Conservation (phyloP, 352 stramenopile species). For the Phytophthora podocarpi region DNA sequence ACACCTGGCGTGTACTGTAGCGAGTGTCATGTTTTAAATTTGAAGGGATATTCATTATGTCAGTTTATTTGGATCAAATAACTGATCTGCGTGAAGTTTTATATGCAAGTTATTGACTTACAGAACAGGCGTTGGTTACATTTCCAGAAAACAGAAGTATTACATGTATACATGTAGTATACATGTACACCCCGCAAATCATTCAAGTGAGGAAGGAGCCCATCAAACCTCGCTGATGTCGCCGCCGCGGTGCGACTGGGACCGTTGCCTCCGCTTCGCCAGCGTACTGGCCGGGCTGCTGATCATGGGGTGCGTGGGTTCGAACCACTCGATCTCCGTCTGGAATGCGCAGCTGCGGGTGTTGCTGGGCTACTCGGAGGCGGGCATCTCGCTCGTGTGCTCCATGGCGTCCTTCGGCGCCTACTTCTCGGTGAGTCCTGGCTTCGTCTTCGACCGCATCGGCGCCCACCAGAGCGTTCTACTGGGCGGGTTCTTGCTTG, state of each 20-base stretch:
- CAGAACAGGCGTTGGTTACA: not conserved
- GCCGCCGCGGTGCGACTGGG: constrained; percentile 3
- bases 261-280: constrained; percentile 38
- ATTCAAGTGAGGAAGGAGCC: too few relatives aligned
- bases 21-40: too few relatives aligned
- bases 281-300: constrained; percentile 60
- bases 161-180: too few relatives aligned
- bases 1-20: too few relatives aligned
- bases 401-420: constrained; percentile 81
- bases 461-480: constrained; percentile 64
- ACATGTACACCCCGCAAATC: too few relatives aligned
- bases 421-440: constrained; percentile 75
- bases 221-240: too few relatives aligned
- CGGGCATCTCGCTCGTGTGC: constrained; percentile 77
- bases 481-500: constrained; percentile 44
- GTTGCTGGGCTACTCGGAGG: constrained; percentile 67
- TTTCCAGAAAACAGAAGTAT: constrained; percentile 7
- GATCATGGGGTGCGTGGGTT: constrained; percentile 68
- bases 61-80: too few relatives aligned
- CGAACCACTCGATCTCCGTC: constrained; percentile 77
- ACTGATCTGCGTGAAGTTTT: too few relatives aligned
- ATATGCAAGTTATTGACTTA: too few relatives aligned
- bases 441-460: constrained; percentile 73
- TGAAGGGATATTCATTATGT: too few relatives aligned
- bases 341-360: constrained; percentile 77